These are phyloP conservation scores for Castanospermum australe DNA, from an alignment of 306 rosid genomes.

Conservation along the genomic window DNA sequence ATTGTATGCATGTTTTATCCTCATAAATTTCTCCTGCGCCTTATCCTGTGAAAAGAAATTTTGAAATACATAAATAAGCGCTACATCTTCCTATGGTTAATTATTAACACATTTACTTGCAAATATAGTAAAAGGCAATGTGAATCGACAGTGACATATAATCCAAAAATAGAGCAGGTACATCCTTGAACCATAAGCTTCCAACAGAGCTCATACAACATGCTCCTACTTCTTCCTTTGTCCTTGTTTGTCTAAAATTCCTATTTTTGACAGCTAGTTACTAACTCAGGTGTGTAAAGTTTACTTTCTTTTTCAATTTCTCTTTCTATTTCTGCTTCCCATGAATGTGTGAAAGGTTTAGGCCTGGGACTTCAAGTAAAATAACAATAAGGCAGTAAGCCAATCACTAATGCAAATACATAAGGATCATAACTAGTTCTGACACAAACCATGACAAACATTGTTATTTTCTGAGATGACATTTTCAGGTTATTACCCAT, in stretches of 20 bases:
- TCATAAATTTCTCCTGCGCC: constrained; percentile 91
- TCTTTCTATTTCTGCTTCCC: neutral
- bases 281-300: neutral
- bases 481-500: too few species aligned
- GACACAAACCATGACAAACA: neutral
- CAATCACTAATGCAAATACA: neutral
- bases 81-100: neutral
- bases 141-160: neutral
- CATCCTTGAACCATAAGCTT: constrained; percentile 8
- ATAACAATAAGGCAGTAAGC: neutral
- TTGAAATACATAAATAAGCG: constrained; percentile 17
- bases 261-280: neutral
- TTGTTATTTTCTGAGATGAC: neutral
- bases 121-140: constrained; percentile 4
- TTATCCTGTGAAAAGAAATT: constrained; percentile 54
- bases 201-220: neutral
- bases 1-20: constrained; percentile 91
- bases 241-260: neutral
- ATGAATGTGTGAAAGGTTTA: too few species aligned
- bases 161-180: neutral
- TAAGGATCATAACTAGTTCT: neutral
- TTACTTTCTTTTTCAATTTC: constrained; percentile 1
- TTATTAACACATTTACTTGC: neutral
- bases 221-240: neutral
- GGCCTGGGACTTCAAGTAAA: neutral